A percentile compares a stretch with the other conserved stretches of the same genome.
Conservation (phyloP, 371 early-diverging fungal genomes). For the Mucor saturninus region DNA sequence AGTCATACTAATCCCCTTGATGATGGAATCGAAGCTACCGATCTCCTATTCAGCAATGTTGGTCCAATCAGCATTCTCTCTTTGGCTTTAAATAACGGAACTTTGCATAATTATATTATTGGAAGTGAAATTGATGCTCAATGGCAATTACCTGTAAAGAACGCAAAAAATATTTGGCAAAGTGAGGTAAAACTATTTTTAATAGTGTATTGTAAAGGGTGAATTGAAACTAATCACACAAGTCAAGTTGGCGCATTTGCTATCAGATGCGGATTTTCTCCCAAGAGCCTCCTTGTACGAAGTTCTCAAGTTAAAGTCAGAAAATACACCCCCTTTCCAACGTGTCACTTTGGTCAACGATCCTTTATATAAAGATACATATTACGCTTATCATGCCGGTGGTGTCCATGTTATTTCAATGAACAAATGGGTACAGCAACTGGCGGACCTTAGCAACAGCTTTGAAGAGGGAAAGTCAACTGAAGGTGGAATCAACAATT, state of each 20-base stretch:
- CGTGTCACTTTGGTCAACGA: constrained; percentile 31
- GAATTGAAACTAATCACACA: background rate
- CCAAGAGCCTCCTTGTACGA: constrained; percentile 47
- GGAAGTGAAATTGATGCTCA: constrained; percentile 41
- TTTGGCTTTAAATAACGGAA: constrained; percentile 39
- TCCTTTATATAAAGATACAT: constrained; percentile 38
- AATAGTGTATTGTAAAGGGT: background rate
- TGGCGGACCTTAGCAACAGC: constrained; percentile 16
- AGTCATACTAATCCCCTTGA: constrained; percentile 9
- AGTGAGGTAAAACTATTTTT: constrained; percentile 21
- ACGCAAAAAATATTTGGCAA: constrained; percentile 27
- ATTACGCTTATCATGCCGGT: constrained; percentile 43
- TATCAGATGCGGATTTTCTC: constrained; percentile 27
- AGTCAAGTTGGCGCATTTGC: constrained; percentile 28
- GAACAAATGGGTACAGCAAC: constrained; percentile 32
- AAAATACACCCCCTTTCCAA: constrained; percentile 11
- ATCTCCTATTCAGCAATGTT: constrained; percentile 34
- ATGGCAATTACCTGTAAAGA: constrained; percentile 38
- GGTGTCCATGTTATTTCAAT: constrained; percentile 41
- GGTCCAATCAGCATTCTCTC: constrained; percentile 32
- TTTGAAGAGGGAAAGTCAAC: constrained; percentile 14
- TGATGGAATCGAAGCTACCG: constrained; percentile 22
- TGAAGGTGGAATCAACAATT: constrained; percentile 13
- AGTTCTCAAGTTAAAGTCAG: constrained; percentile 24
- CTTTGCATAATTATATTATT: constrained; percentile 39